Base-by-base conservation (phyloP, 2,329 filamentous ascomycete species). In the Neoscytalidium dimidiatum region DNA sequence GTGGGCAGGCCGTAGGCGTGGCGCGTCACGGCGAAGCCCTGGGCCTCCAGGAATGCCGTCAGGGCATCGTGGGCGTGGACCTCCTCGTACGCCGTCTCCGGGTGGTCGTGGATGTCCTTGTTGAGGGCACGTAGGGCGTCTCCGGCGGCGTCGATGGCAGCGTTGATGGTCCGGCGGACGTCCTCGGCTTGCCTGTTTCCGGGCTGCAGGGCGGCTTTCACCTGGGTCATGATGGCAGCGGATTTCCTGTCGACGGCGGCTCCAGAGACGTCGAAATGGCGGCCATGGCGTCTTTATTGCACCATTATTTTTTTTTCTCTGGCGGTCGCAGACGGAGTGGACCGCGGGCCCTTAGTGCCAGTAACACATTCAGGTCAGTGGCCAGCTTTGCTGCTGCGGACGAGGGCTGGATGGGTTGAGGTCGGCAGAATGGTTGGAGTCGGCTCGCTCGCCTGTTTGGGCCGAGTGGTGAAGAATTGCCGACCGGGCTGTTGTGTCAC, bases 1-100 rank as follows among this genome's bases (percentile, higher is more conserved):
- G 77, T 78, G 0, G 73, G 67, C 11, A 79, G 63, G 19, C 73
- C 74, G 66, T 77, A 75, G 3, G 74, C 69, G 49, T 73, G 71
- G 26, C 71, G 73, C 1, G 69, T 74, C 0, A 77, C 74, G 11
- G 65, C 38, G 49, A 69, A 69, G 11, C 68, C 69, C 5, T 64
- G 62, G 9, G 51, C 61, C 14, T 66, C 53, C 62, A 73, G 68
- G 60, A 70, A 70, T 1, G 56, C 44, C 4, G 67, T 67, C 31
- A 73, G 64, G 7, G 67, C 69, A 51, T 70, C 69, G 57, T 73
- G 71, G 19, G 71, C 67, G 31, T 68, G 68, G 63, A 69, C 43
- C 43, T 72, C 71, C 33, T 69, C 19, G 64, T 70, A 72, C 2
- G 69, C 69, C 2, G 68, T 64, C 46, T 72, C 71, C 17, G 71